Evolutionary conservation across 352 stramenopile species (phyloP).

Genomic region (Globisporangium alternatum): DNA sequence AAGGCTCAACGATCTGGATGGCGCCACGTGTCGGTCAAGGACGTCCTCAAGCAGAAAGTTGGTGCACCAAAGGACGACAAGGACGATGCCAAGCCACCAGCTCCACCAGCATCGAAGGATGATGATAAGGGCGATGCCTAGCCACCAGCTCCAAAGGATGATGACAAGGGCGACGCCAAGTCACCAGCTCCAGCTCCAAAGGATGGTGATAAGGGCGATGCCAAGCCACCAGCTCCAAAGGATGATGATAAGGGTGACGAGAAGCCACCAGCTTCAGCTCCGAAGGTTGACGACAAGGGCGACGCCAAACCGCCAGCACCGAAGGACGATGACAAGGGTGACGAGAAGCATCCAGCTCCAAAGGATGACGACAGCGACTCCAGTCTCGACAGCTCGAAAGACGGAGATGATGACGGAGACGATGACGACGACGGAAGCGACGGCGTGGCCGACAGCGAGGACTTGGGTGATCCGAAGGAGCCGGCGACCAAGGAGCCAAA

Average conservation of each 20-base stretch:
- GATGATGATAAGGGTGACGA: not conserved
- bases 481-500: not conserved
- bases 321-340: not conserved
- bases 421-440: not conserved
- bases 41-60: slow-evolving; percentile 28
- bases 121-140: not conserved
- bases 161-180: not conserved
- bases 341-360: not conserved
- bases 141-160: not conserved
- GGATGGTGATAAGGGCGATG: not conserved
- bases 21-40: slow-evolving; percentile 89
- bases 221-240: not conserved
- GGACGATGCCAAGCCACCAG: not conserved
- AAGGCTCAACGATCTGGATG: slow-evolving; percentile 53
- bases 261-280: not conserved
- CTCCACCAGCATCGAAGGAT: not conserved
- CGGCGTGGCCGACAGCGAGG: not conserved
- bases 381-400: not conserved
- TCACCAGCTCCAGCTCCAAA: not conserved
- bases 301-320: not conserved
- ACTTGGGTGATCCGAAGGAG: not conserved
- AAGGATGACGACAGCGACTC: not conserved
- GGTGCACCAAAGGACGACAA: not conserved
- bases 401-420: not conserved
- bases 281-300: not conserved